A percentile compares a stretch with the other conserved stretches of the same genome.
These are phyloP conservation scores for Ganoderma lingzhi DNA, from an alignment of 1,284 basidiomycete species.

Conservation along the genomic window DNA sequence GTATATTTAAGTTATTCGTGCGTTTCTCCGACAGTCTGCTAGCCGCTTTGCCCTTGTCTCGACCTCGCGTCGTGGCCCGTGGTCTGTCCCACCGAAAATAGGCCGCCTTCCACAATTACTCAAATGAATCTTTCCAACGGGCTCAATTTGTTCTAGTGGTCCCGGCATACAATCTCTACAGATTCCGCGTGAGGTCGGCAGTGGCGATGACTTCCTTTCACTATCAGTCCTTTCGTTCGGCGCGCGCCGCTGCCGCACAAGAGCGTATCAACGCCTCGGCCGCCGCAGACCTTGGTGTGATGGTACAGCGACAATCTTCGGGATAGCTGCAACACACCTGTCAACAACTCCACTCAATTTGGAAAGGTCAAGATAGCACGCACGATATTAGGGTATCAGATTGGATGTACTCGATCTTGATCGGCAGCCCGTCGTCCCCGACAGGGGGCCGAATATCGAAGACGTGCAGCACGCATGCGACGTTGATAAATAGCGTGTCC, in stretches of 20 bases:
- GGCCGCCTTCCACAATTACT: too few species aligned
- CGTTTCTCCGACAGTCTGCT: too few species aligned
- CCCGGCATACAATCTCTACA: too few species aligned
- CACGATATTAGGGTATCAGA: constrained; percentile 16
- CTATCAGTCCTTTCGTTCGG: not conserved
- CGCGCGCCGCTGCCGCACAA: not conserved
- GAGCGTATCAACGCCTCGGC: constrained; percentile 14
- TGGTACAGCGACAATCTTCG: constrained; percentile 17
- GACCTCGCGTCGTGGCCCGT: too few species aligned
- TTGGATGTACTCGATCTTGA: constrained; percentile 1
- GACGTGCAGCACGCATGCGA: constrained; percentile 19
- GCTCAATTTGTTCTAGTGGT: too few species aligned
- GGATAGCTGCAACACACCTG: constrained; percentile 5
- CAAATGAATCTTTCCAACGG: too few species aligned
- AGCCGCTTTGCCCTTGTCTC: too few species aligned
- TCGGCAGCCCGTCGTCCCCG: constrained; percentile 5
- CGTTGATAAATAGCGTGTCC: constrained; percentile 13
- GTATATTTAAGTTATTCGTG: too few species aligned
- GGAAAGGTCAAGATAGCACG: not conserved
- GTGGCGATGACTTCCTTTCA: too few species aligned
- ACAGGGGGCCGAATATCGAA: constrained; percentile 17
- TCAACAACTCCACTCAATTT: not conserved
- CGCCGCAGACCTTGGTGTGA: constrained; percentile 13
- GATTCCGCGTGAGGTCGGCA: too few species aligned
- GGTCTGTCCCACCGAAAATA: too few species aligned